A percentile compares a stretch with the other conserved stretches of the same genome.
Evolutionary conservation across 108 stramenopile species (phyloP).

Genomic region (Cyclostephanos invisitatus): DNA sequence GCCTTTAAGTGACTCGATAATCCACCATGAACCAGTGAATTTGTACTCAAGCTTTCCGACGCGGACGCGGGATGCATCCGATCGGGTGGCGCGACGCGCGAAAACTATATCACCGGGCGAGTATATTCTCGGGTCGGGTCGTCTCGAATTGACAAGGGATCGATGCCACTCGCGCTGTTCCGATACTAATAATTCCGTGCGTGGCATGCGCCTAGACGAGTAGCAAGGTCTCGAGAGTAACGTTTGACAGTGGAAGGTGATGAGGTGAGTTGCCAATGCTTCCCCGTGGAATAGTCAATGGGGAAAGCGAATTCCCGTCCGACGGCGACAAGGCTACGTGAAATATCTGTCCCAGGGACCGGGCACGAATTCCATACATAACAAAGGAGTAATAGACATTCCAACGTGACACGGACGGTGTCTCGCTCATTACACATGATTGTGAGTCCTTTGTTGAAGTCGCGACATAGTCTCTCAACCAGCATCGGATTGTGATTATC

Average conservation of each 20-base stretch:
- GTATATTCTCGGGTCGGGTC: no score
- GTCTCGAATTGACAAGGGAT: no score
- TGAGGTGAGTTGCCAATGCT: constrained; percentile 8
- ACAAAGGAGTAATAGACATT: no score
- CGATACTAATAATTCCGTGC: not conserved
- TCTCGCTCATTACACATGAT: no score
- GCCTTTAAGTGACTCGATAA: not conserved
- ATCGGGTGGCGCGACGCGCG: no score
- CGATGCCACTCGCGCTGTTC: constrained; percentile 14
- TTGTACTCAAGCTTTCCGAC: not conserved
- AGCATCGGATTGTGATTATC: no score
- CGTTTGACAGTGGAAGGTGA: not conserved
- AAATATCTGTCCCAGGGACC: not conserved
- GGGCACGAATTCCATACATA: no score
- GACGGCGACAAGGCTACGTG: not conserved
- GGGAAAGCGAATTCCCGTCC: constrained; percentile 27
- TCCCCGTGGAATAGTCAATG: constrained; percentile 15
- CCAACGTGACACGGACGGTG: no score
- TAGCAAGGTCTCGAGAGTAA: constrained; percentile 10
- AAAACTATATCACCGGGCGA: not conserved
- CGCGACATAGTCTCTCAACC: no score
- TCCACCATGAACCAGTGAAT: not conserved
- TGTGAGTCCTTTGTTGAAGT: no score
- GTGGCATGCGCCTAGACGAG: constrained; percentile 3
- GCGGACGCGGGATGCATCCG: not conserved